These are phyloP conservation scores for Sporothrix protearum DNA, from an alignment of 2,329 filamentous ascomycete genomes.

Conservation along the genomic window DNA sequence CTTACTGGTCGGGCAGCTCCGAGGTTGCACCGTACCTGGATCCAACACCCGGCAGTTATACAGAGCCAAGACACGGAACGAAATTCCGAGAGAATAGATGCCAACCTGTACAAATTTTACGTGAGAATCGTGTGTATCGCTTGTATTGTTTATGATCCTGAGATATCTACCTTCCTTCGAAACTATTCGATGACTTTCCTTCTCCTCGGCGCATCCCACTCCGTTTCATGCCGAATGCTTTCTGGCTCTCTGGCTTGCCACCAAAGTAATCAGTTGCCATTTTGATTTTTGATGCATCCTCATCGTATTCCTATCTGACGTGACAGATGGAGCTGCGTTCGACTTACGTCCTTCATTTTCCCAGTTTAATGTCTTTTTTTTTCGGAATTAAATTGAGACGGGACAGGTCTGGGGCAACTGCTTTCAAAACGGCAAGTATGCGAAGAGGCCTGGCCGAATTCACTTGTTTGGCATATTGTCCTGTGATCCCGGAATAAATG, in stretches of 20 bases:
- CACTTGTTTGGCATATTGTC: no score
- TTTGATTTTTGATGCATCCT: not conserved
- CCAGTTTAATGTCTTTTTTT: not conserved
- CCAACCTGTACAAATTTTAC: no score
- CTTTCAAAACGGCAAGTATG: not conserved
- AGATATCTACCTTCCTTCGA: not conserved
- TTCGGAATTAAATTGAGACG: not conserved
- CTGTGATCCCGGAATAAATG: no score
- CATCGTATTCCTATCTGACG: not conserved
- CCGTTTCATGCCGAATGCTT: not conserved
- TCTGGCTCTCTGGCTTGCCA: not conserved
- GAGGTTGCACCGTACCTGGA: not conserved
- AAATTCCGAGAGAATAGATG: no score
- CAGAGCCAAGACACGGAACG: not conserved
- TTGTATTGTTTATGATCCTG: no score
- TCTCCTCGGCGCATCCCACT: not conserved
- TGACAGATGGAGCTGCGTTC: not conserved
- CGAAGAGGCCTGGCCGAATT: no score
- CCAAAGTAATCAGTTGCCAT: not conserved
- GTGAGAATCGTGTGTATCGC: no score
- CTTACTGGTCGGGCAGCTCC: not conserved
- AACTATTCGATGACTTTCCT: not conserved
- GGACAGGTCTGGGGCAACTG: not conserved
- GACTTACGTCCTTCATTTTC: not conserved
- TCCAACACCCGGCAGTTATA: not conserved